Evolutionary conservation across 169 alveolate genomes (phyloP).

Genomic region (Plasmodium inui): DNA sequence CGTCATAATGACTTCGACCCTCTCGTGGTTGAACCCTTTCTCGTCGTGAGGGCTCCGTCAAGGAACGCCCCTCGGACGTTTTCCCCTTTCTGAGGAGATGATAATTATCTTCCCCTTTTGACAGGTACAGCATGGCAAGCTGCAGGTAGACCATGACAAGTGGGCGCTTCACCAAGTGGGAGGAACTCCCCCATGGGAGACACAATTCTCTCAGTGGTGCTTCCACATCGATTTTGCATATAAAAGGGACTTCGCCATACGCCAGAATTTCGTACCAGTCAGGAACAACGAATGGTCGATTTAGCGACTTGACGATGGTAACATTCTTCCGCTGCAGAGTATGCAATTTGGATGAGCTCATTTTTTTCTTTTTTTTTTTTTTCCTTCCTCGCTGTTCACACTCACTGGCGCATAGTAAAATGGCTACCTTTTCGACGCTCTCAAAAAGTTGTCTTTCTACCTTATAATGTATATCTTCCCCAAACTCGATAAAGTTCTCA

Average conservation of each 20-base stretch:
- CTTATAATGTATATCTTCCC: conserved; percentile 25
- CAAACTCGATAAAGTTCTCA: conserved; percentile 1
- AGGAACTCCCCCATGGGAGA: neutral
- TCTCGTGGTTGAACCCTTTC: neutral
- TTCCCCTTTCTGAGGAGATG: neutral
- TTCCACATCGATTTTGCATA: neutral
- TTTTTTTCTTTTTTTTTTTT: neutral
- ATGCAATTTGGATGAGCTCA: neutral
- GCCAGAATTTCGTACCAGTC: conserved; percentile 41
- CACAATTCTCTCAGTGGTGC: conserved; percentile 4
- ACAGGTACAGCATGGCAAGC: neutral
- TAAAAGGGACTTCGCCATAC: conserved; percentile 35
- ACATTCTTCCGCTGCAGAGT: neutral
- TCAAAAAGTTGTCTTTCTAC: conserved; percentile 23
- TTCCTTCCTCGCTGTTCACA: neutral
- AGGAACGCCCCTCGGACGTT: neutral
- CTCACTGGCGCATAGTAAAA: conserved; percentile 34
- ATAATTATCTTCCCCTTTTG: neutral
- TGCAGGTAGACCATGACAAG: neutral
- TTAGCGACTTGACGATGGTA: conserved; percentile 22
- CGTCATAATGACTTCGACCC: neutral
- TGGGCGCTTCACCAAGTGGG: neutral
- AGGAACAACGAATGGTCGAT: conserved; percentile 42
- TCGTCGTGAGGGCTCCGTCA: neutral
- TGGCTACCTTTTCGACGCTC: neutral